phyloP scores from a whole-genome alignment of 1,284 basidiomycete species.

The Moniliophthora roreri region DNA sequence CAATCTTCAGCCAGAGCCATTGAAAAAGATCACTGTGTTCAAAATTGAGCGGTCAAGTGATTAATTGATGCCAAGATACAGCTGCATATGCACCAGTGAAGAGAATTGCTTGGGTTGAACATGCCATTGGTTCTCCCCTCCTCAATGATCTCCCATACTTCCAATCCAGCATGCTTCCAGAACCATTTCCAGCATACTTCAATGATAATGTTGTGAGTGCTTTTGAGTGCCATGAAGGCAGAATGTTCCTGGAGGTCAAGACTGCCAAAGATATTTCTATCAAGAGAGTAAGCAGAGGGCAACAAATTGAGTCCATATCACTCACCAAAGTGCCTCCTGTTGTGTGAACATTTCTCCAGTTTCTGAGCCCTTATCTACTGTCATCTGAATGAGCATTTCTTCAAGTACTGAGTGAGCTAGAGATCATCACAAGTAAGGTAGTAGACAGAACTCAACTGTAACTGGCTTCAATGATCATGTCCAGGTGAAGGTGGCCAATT shows the following conservation, averaged over 20 bases:
- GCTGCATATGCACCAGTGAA: not conserved
- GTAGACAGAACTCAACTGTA: not conserved
- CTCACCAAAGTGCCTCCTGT: no score
- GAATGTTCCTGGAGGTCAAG: not conserved
- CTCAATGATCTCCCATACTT: not conserved
- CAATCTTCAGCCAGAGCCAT: slow-evolving; percentile 14
- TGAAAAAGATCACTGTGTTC: slow-evolving; percentile 4
- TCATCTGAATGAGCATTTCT: slow-evolving; percentile 13
- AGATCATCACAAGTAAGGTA: not conserved
- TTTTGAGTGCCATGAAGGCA: not conserved
- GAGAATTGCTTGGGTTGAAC: not conserved
- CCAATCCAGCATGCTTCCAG: not conserved
- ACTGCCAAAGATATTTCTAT: not conserved
- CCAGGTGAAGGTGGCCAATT: slow-evolving; percentile 16
- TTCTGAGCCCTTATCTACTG: slow-evolving; percentile 13
- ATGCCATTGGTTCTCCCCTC: not conserved
- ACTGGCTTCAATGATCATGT: slow-evolving; percentile 9
- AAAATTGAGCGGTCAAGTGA: not conserved
- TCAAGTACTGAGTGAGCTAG: not conserved
- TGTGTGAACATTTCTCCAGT: slow-evolving; percentile 9
- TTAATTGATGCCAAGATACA: not conserved
- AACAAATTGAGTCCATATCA: slow-evolving; percentile 9
- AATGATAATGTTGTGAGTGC: slow-evolving; percentile 3
- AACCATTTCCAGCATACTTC: not conserved
- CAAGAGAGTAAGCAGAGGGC: not conserved